These are phyloP conservation scores for Raphanus hybrid DNA, from an alignment of 441 rosid genomes.

Conservation along the genomic window DNA sequence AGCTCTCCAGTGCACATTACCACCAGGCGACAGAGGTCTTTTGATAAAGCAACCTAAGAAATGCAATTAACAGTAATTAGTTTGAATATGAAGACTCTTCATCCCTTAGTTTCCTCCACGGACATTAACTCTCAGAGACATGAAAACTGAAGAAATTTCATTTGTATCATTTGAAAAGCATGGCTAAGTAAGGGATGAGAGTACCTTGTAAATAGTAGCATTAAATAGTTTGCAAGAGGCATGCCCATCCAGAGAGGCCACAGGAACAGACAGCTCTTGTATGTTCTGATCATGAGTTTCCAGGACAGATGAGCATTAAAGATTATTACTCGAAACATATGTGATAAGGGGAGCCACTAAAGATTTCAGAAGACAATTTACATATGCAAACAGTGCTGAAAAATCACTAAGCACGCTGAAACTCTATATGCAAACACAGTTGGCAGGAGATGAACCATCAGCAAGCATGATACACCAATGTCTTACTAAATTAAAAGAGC, in stretches of 20 bases:
- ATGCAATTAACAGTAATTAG: constrained; percentile 28
- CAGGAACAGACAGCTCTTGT: constrained; percentile 63
- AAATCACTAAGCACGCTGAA: background rate
- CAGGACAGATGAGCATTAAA: constrained; percentile 13
- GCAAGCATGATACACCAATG: constrained; percentile 14
- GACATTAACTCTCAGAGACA: constrained; percentile 6
- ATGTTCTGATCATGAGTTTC: constrained; percentile 64
- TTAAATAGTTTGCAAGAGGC: constrained; percentile 51
- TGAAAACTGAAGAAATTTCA: background rate
- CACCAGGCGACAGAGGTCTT: constrained; percentile 78
- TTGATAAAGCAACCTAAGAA: constrained; percentile 83
- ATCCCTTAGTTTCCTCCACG: constrained; percentile 14
- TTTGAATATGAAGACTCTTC: constrained; percentile 26
- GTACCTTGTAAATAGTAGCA: constrained; percentile 78
- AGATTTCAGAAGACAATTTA: constrained; percentile 12
- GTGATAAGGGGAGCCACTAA: background rate
- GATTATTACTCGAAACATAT: background rate
- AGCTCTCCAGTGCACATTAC: constrained; percentile 86
- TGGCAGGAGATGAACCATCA: constrained; percentile 16
- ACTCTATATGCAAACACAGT: constrained; percentile 3
- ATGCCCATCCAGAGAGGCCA: constrained; percentile 45
- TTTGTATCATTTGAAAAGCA: constrained; percentile 20
- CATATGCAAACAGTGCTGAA: background rate
- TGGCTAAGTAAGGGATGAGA: constrained; percentile 22
- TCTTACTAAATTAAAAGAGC: constrained; percentile 14